Conservation (phyloP, 202 grass and related monocot species). For the Digitaria exilis region DNA sequence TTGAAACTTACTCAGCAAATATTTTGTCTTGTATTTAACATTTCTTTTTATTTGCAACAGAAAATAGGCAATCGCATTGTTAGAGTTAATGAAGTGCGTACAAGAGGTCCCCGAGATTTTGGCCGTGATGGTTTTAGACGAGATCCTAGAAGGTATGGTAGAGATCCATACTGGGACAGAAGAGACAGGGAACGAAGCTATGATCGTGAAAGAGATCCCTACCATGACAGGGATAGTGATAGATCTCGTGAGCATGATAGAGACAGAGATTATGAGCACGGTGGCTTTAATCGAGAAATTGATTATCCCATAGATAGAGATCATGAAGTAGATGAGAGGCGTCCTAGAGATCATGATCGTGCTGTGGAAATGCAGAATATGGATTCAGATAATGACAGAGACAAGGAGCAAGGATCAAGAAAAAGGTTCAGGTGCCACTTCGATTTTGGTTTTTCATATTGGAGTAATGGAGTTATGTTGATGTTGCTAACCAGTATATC, state of each 20-base stretch:
- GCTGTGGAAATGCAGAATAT: constrained; percentile 47
- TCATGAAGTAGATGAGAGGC: constrained; percentile 61
- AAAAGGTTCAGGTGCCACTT: constrained; percentile 59
- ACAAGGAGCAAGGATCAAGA: constrained; percentile 62
- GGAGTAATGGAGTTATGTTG: constrained; percentile 9
- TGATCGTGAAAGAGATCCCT: constrained; percentile 61
- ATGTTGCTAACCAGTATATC: background rate
- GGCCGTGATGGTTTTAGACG: constrained; percentile 69
- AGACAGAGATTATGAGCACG: constrained; percentile 70
- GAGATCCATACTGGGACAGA: constrained; percentile 57
- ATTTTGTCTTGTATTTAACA: constrained; percentile 25
- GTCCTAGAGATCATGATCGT: constrained; percentile 50
- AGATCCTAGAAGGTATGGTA: constrained; percentile 62
- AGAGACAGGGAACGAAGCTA: constrained; percentile 76
- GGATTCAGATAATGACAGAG: constrained; percentile 62
- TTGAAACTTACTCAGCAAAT: background rate
- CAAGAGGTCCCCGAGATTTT: constrained; percentile 67
- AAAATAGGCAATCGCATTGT: constrained; percentile 76
- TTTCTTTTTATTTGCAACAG: constrained; percentile 50
- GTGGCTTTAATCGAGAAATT: constrained; percentile 57
- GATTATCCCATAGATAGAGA: constrained; percentile 62
- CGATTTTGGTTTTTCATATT: constrained; percentile 29
- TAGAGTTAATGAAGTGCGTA: constrained; percentile 85
- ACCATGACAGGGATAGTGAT: constrained; percentile 66
- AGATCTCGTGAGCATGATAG: constrained; percentile 64